Evolutionary conservation across 345 rosid species (phyloP), one percentile per base, ranked within the genome.

Genomic region (Aethionema arabicum): DNA sequence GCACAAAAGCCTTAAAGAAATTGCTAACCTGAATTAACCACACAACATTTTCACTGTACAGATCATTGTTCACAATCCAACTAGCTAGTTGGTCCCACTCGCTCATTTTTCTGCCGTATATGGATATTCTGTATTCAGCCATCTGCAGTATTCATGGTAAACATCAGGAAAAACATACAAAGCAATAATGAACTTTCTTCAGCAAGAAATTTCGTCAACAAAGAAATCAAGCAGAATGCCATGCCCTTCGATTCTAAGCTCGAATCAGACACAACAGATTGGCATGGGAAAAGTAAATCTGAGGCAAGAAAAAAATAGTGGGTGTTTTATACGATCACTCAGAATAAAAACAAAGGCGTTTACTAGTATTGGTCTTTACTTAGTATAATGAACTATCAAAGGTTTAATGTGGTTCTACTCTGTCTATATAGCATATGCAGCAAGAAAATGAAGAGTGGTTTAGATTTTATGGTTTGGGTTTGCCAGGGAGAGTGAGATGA

Each of bases 31-130:
- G 99, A 72, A 95, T 95, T 66, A 95, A 80, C 99, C 99, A 95
- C 56, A 95, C 98, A 77, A 90, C 98, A 67, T 90, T 90, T 80
- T 86, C 93, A 63, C 95, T 86, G 81, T 90, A 95, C 64, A 95
- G 72, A 40, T 90, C 98, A 76, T 90, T 95, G 81, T 95, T 95
- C 74, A 95, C 95, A 65, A 95, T 95, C 99, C 99, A 95, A 77
- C 98, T 88, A 66, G 99, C 99, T 72, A 95, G 48, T 73, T 95
- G 98, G 59, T 95, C 99, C 99, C 99, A 95, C 65, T 95, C 98
- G 39, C 98, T 90, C 84, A 88, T 91, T 80, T 95, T 95, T 78
- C 99, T 78, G 35, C 99, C 99, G 53, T 95, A 90, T 70, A 95
- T 90, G 39, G 99, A 95, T 79, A 95, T 73, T 76, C 99, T 80